phyloP scores from a whole-genome alignment of 371 early-diverging fungal genomes.

The Batkoa obscura region DNA sequence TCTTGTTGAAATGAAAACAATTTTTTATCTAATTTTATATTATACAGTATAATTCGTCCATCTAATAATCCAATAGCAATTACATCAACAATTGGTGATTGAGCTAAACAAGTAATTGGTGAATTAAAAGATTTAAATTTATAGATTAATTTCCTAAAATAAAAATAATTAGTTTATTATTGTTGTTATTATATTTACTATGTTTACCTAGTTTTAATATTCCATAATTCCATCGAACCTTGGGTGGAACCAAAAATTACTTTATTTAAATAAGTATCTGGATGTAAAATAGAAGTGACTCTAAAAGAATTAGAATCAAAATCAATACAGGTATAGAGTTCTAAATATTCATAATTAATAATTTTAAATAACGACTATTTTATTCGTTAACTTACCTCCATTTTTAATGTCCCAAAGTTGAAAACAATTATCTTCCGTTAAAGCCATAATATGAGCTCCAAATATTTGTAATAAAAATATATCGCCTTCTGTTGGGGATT shows the following conservation, averaged over 20 bases:
- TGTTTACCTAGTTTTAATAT: constrained; percentile 40
- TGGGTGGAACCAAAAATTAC: constrained; percentile 67
- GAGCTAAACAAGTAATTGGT: constrained; percentile 54
- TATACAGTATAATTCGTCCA: constrained; percentile 66
- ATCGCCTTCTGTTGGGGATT: constrained; percentile 7
- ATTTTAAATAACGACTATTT: neutral
- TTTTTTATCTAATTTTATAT: constrained; percentile 52
- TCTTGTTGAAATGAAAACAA: constrained; percentile 64
- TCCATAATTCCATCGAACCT: constrained; percentile 84
- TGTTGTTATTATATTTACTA: neutral
- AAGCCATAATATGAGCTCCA: constrained; percentile 54
- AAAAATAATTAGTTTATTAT: neutral
- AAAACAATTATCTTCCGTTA: constrained; percentile 59
- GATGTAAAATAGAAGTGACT: constrained; percentile 63
- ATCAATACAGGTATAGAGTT: constrained; percentile 51
- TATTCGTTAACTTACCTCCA: constrained; percentile 37
- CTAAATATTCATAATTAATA: constrained; percentile 13
- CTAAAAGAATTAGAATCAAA: constrained; percentile 51
- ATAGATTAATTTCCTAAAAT: constrained; percentile 36
- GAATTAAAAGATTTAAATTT: constrained; percentile 53
- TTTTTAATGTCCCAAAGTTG: constrained; percentile 52
- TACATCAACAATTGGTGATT: constrained; percentile 84
- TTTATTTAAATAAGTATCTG: constrained; percentile 92
- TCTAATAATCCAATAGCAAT: constrained; percentile 75
- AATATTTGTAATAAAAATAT: constrained; percentile 36